Evolutionary conservation across 2,329 filamentous ascomycete species (phyloP).

Genomic region (Ophiostoma triangulosporum): DNA sequence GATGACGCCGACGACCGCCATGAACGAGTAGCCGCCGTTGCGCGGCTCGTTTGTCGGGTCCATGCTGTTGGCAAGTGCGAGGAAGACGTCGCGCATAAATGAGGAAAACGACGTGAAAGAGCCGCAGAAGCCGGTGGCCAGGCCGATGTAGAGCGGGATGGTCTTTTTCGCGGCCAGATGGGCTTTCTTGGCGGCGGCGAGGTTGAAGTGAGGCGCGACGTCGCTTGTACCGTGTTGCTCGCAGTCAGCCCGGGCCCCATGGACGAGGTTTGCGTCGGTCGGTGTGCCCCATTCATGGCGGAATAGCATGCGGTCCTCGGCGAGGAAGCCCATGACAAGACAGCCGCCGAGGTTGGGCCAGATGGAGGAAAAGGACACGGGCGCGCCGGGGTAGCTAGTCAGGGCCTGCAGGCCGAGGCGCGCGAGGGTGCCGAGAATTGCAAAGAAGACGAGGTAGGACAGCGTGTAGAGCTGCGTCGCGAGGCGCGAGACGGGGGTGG

Average conservation of each 20-base stretch:
- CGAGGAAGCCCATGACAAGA: constrained; percentile 70
- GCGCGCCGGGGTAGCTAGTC: constrained; percentile 65
- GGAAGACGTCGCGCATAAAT: constrained; percentile 52
- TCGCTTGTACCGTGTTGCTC: not conserved
- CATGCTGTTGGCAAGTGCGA: constrained; percentile 63
- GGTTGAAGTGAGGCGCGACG: not conserved
- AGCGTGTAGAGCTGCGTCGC: constrained; percentile 54
- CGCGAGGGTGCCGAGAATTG: constrained; percentile 71
- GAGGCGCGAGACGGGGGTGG: constrained; percentile 29
- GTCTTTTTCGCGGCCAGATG: constrained; percentile 63
- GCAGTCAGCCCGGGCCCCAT: constrained; percentile 17
- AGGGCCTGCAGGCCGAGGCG: constrained; percentile 68
- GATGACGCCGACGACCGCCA: constrained; percentile 66
- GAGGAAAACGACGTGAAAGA: constrained; percentile 58
- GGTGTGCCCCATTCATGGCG: constrained; percentile 43
- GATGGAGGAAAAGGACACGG: constrained; percentile 58
- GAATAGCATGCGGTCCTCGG: constrained; percentile 13
- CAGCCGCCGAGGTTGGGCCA: constrained; percentile 85
- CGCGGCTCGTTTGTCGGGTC: constrained; percentile 33
- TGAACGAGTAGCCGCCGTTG: constrained; percentile 66
- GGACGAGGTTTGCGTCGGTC: constrained; percentile 12
- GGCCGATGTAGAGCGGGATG: constrained; percentile 62
- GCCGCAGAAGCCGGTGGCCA: constrained; percentile 60
- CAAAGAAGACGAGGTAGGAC: constrained; percentile 75
- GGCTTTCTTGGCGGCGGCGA: constrained; percentile 35